Evolutionary conservation across 176 grass and related monocot genomes (phyloP).

Genomic region (Tuctoria greenei): DNA sequence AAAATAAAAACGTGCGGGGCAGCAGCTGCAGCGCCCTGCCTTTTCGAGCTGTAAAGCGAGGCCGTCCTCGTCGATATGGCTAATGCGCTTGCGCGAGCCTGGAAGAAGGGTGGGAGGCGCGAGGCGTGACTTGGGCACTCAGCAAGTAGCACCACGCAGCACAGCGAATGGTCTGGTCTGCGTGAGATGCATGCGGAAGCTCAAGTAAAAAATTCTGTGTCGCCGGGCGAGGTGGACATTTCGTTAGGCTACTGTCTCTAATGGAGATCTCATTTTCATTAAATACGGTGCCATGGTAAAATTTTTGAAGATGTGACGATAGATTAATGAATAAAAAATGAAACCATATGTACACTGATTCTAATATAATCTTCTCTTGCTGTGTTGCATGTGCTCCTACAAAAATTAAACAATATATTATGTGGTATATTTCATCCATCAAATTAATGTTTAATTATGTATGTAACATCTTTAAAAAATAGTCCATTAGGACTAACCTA

Average conservation of each 20-base stretch:
- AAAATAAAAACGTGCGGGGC: constrained; percentile 11
- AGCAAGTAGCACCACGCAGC: not conserved
- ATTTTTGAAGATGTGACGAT: no score
- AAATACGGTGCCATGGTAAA: no score
- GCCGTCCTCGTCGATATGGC: constrained; percentile 19
- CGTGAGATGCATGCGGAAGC: not conserved
- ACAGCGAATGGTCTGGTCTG: not conserved
- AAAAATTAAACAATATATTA: no score
- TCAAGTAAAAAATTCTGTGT: not conserved
- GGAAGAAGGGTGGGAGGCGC: not conserved
- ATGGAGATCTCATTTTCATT: no score
- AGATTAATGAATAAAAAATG: no score
- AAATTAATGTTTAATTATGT: no score
- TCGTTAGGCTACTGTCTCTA: not conserved
- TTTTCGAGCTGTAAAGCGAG: constrained; percentile 48
- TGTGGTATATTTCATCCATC: no score
- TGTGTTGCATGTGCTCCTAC: no score
- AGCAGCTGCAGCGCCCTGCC: not conserved
- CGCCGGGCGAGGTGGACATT: not conserved
- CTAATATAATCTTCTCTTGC: no score
- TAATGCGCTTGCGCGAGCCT: constrained; percentile 20
- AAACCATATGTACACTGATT: no score
- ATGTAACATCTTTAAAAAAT: no score
- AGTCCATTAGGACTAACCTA: no score
- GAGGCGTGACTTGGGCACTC: not conserved